These are phyloP conservation scores for Lachancea kluyveri DNA, from an alignment of 805 yeast genomes.

Conservation along the genomic window DNA sequence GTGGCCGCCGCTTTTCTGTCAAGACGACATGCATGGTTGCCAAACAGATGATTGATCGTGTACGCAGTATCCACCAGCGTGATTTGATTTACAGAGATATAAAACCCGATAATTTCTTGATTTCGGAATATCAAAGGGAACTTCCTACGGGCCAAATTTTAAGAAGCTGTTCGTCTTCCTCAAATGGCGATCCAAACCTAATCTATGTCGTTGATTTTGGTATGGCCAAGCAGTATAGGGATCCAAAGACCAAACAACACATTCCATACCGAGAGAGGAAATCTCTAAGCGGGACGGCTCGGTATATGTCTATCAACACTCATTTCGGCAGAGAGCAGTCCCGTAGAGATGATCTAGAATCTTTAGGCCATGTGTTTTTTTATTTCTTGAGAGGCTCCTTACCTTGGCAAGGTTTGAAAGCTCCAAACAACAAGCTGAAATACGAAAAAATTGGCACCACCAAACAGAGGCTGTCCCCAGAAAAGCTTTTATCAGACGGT, in stretches of 20 bases:
- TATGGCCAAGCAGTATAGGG: slow-evolving; percentile 81
- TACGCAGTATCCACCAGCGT: slow-evolving; percentile 69
- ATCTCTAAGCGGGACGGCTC: slow-evolving; percentile 77
- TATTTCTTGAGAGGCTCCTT: slow-evolving; percentile 72
- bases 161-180: slow-evolving; percentile 44
- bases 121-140: slow-evolving; percentile 32
- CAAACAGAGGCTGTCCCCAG: slow-evolving; percentile 62
- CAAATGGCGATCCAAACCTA: slow-evolving; percentile 53
- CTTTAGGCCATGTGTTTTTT: slow-evolving; percentile 75
- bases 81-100: slow-evolving; percentile 76
- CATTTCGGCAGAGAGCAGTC: slow-evolving; percentile 81
- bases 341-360: slow-evolving; percentile 77
- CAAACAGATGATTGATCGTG: slow-evolving; percentile 68
- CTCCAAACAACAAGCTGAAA: slow-evolving; percentile 77
- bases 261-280: slow-evolving; percentile 78
- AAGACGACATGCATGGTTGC: slow-evolving; percentile 72
- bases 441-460: slow-evolving; percentile 82
- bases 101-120: slow-evolving; percentile 76
- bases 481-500: slow-evolving; percentile 50
- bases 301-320: slow-evolving; percentile 86
- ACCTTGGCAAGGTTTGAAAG: slow-evolving; percentile 90
- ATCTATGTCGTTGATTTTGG: slow-evolving; percentile 79
- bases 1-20: slow-evolving; percentile 66
- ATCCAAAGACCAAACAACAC: slow-evolving; percentile 73
- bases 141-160: slow-evolving; percentile 12